Base-by-base conservation (phyloP, 2,329 filamentous ascomycete genomes). In the Plenodomus biglobosus region DNA sequence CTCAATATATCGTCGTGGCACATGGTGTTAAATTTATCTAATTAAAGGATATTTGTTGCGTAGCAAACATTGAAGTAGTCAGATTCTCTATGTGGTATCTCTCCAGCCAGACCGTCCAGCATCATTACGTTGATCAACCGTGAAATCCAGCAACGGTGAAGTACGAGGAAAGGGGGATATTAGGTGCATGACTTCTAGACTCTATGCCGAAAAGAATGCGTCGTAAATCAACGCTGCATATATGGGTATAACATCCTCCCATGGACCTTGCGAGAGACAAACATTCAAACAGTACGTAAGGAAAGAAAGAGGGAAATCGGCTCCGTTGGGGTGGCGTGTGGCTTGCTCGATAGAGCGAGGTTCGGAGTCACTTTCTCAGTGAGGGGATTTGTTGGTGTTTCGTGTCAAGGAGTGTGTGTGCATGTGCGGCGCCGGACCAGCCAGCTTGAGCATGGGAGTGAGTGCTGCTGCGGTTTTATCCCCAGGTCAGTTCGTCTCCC, bases 361-460 rank as follows among this genome's bases (percentile, higher is more conserved):
- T 68, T 69, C 68, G 68, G 65, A 61, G 64, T 69, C 68, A 70
- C 68, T 69, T 70, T 68, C 59, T 62, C 65, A 69, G 66, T 69
- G 68, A 68, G 51, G 54, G 46, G 54, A 54, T 46, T 55, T 55
- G 49, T 52, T 47, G 56, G 30, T n/a, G n/a, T n/a, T 53, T 56
- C 53, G 20, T 52, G 39, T 46, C 50, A 60, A 62, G 55, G 59
- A 59, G 53, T 53, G 58, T 58, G 59, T 46, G 17, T 47, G n/a
- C n/a, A 47, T 58, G 50, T 53, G 44, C 52, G 50, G 18, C 49
- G 50, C 59, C 60, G 64, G 50, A 40, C 65, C 65, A 62, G 65
- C 64, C 65, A 59, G 57, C 53, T 40, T 16, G 24, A 43, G 42
- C 22, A 24, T 40, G 40, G 41, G 48, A 19, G 24, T 38, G 21